phyloP scores from a whole-genome alignment of 2,329 filamentous ascomycete genomes.

The Coniosporium tulheliwenetii region DNA sequence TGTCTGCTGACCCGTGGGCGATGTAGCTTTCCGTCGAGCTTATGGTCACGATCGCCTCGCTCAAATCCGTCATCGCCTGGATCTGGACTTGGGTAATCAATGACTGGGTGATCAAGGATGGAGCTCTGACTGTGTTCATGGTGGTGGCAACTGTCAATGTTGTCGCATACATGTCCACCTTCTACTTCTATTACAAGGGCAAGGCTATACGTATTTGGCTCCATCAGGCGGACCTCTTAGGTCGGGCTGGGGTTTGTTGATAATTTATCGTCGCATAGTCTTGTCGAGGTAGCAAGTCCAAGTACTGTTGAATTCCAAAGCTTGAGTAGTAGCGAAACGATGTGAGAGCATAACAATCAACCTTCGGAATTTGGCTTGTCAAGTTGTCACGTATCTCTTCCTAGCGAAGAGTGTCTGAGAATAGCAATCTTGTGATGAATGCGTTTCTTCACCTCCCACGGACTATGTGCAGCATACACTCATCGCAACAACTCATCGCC shows the following conservation, averaged over 20 bases:
- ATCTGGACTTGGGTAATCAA: conserved; percentile 12
- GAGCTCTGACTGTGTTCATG: conserved; percentile 6
- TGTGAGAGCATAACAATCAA: no score
- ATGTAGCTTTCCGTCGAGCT: conserved; percentile 10
- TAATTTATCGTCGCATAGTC: neutral
- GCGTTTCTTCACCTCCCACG: no score
- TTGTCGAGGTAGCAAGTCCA: no score
- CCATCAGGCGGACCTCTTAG: conserved; percentile 3
- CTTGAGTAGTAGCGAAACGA: no score
- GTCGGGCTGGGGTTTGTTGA: conserved; percentile 3
- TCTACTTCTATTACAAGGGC: conserved; percentile 6
- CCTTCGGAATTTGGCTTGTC: no score
- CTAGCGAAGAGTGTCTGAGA: no score
- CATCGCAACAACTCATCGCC: no score
- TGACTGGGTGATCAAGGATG: conserved; percentile 6
- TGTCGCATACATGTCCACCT: conserved; percentile 3
- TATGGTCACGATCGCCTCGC: conserved; percentile 14
- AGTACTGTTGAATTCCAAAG: no score
- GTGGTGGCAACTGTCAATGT: conserved; percentile 6
- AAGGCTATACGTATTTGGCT: conserved; percentile 8
- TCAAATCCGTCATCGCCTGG: conserved; percentile 14
- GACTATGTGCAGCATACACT: no score
- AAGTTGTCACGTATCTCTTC: no score
- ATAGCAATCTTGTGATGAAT: no score
- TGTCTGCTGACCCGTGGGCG: neutral